phyloP scores from a whole-genome alignment of 2,329 filamentous ascomycete species.

The Bipolaris victoriae region DNA sequence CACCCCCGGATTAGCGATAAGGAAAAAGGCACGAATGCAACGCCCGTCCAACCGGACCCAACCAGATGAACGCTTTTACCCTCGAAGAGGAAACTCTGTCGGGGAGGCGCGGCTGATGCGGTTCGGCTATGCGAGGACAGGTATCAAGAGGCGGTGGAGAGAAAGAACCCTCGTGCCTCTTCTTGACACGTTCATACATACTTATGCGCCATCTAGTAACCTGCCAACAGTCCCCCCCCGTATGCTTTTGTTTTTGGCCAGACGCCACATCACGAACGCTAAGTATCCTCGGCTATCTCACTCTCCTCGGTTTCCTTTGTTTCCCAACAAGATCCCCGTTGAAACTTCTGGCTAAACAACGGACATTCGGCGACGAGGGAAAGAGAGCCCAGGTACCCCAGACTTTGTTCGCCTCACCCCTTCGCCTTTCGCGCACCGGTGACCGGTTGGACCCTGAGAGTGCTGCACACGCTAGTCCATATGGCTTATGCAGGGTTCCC shows the following conservation, averaged over 20 bases:
- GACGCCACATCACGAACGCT: not conserved
- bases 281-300: not conserved
- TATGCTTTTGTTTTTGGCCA: not conserved
- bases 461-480: not conserved
- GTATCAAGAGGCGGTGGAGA: not conserved
- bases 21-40: not conserved
- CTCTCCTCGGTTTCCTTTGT: not conserved
- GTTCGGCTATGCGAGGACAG: constrained; percentile 1
- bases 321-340: not conserved
- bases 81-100: constrained; percentile 1
- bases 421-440: not conserved
- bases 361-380: not conserved
- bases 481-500: constrained; percentile 8
- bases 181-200: not conserved
- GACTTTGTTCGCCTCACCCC: constrained; percentile 1
- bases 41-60: constrained; percentile 1
- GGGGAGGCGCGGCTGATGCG: not conserved
- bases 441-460: constrained; percentile 11
- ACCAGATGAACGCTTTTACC: not conserved
- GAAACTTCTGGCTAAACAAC: not conserved
- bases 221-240: not conserved
- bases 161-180: not conserved
- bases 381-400: constrained; percentile 4
- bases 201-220: not conserved
- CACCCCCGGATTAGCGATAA: constrained; percentile 11